Evolutionary conservation across 2,329 filamentous ascomycete species (phyloP).

Genomic region (Diaporthe sp.): DNA sequence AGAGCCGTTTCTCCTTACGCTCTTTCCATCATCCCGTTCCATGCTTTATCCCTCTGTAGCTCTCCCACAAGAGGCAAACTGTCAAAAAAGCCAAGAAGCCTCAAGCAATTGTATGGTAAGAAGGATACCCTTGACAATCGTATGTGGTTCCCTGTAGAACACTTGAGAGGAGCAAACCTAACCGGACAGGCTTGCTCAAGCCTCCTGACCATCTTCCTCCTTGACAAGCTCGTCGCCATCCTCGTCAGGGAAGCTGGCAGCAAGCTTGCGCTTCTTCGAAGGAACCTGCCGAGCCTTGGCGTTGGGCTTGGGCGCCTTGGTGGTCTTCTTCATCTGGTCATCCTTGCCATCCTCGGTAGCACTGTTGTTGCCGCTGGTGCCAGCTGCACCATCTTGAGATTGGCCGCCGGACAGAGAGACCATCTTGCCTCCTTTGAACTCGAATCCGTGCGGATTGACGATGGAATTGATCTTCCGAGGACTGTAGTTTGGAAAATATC

Average conservation of each 20-base stretch:
- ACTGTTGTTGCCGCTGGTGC: neutral
- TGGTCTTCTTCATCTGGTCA: neutral
- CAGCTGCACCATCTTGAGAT: neutral
- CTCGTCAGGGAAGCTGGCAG: neutral
- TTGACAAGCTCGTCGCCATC: neutral
- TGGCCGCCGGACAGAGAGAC: neutral
- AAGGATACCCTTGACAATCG: neutral
- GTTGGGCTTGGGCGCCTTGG: neutral
- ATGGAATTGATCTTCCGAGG: conserved; percentile 26
- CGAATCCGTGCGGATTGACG: conserved; percentile 17
- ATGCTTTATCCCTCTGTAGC: no score
- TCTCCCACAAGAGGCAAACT: no score
- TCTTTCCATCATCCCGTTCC: neutral
- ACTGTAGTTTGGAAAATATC: neutral
- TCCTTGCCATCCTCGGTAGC: neutral
- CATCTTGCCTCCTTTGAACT: conserved; percentile 28
- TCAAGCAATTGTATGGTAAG: neutral
- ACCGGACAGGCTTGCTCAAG: neutral
- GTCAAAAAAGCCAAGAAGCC: neutral
- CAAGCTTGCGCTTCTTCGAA: conserved; percentile 28
- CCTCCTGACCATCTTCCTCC: neutral
- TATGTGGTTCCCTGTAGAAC: neutral
- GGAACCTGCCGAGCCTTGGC: neutral
- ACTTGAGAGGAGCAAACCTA: neutral
- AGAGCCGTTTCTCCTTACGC: neutral